Base-by-base conservation (phyloP, 2,329 filamentous ascomycete genomes). In the Botrytis medusae region DNA sequence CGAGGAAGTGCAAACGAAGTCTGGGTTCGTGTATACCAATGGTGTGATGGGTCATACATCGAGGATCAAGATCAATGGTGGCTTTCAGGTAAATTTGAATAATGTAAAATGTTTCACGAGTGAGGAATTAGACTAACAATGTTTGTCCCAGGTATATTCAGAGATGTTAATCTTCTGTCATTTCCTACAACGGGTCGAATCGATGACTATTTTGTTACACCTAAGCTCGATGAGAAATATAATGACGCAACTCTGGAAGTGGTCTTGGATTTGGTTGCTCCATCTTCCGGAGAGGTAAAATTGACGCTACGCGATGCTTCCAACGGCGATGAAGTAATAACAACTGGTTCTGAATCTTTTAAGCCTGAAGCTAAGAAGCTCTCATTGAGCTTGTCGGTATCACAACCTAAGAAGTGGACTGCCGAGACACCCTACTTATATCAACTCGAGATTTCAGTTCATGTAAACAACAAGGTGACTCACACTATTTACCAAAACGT, bases 31-130 rank as follows among this genome's bases (percentile, higher is more conserved):
- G 91, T 93, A 0, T 93, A 93, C 75, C 90, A 92, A 78, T 92
- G 88, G 84, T 92, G 86, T 48, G 90, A 92, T 76, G 91, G 88
- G 2, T 88, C 87, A 0, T 92, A 92, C 76, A 90, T 92, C 48
- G 91, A 93, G 79, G 90, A 92, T 72, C 89, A 86, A 77, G 80
- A 92, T 79, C 89, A 91, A 78, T 92, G 90, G 90, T 90, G 89
- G 87, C 81, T 91, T 8, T 89, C 87, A 34, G 87, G 86, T 84
- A 82, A 79, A 82, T 68, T 64, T 20, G 4, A 9, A 40, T 34
- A 12, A 1, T 8, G n/a, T 40, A 32, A 29, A 2, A 7, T 14
- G 16, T 10, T 54, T 20, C 22, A 48, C 1, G 20, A 37, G 8
- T 20, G 37, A n/a, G 22, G 37, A 32, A 44, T 25, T 44, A n/a